These are phyloP conservation scores for Hirsutella thompsonii DNA, from an alignment of 2,329 filamentous ascomycete genomes.

Conservation along the genomic window DNA sequence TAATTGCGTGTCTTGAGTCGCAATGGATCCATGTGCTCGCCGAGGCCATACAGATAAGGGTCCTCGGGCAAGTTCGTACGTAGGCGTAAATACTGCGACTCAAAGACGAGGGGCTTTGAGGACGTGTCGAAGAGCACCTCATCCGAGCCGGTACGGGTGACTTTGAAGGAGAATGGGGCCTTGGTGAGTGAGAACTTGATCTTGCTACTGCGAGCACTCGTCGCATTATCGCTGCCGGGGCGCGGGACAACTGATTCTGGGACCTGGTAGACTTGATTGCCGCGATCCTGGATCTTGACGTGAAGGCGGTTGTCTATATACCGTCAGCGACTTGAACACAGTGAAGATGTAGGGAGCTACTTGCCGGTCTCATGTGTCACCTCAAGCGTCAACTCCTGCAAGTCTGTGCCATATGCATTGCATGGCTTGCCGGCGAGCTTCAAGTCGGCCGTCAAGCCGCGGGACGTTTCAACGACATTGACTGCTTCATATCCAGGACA, in stretches of 20 bases:
- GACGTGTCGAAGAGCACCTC: slow-evolving; percentile 58
- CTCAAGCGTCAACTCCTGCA: slow-evolving; percentile 51
- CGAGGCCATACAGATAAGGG: slow-evolving; percentile 65
- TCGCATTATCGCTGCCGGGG: slow-evolving; percentile 12
- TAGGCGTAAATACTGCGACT: slow-evolving; percentile 65
- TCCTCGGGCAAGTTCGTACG: slow-evolving; percentile 55
- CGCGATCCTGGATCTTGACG: slow-evolving; percentile 59
- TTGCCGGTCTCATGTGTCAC: slow-evolving; percentile 30
- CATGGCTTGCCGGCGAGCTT: slow-evolving; percentile 57
- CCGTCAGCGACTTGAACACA: not conserved
- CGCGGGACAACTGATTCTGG: slow-evolving; percentile 56
- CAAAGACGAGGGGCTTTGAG: slow-evolving; percentile 54
- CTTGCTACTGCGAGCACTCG: slow-evolving; percentile 18
- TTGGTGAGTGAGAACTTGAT: slow-evolving; percentile 31
- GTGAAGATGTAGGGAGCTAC: not conserved
- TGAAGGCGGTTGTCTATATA: slow-evolving; percentile 53
- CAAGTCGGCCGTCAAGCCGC: slow-evolving; percentile 56
- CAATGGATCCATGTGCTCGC: slow-evolving; percentile 63
- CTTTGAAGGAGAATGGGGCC: slow-evolving; percentile 54
- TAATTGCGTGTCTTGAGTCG: slow-evolving; percentile 51
- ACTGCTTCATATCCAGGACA: slow-evolving; percentile 59
- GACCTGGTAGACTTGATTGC: slow-evolving; percentile 61
- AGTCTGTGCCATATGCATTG: slow-evolving; percentile 67
- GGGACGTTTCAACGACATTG: slow-evolving; percentile 37
- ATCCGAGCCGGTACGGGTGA: slow-evolving; percentile 27